Conservation (phyloP, 2,329 filamentous ascomycete genomes). For the Hawksworthiomyces lignivorus region DNA sequence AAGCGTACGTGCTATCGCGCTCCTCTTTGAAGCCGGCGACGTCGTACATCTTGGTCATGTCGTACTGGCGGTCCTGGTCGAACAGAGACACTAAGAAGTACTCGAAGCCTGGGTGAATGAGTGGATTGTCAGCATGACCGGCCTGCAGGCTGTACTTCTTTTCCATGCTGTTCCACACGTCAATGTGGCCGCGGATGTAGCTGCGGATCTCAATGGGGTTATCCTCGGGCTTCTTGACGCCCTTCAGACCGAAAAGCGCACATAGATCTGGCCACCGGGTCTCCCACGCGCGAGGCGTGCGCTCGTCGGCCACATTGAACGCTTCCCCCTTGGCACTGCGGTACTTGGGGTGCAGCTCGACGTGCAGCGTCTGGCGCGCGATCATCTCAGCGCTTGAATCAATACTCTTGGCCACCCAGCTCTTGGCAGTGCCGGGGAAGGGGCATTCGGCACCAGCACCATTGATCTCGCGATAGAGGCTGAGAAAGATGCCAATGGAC, state of each 20-base stretch:
- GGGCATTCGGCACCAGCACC: conserved; percentile 29
- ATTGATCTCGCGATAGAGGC: conserved; percentile 27
- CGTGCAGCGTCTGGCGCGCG: conserved; percentile 18
- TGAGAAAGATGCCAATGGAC: conserved; percentile 29
- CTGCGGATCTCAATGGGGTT: conserved; percentile 24
- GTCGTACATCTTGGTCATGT: conserved; percentile 34
- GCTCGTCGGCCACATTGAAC: conserved; percentile 19
- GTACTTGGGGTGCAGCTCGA: conserved; percentile 11
- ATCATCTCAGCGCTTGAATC: conserved; percentile 33
- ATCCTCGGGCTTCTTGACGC: conserved; percentile 19
- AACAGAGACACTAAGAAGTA: conserved; percentile 34
- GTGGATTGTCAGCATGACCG: conserved; percentile 29
- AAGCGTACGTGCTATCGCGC: conserved; percentile 27
- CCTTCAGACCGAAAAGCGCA: conserved; percentile 18
- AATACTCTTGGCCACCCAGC: conserved; percentile 29
- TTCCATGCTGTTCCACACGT: conserved; percentile 25
- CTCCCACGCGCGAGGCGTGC: conserved; percentile 15
- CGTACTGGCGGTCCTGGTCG: conserved; percentile 36
- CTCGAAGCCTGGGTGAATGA: conserved; percentile 30
- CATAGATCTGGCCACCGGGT: conserved; percentile 20
- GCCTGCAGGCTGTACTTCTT: conserved; percentile 27
- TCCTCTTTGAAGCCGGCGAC: conserved; percentile 33
- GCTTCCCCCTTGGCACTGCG: conserved; percentile 16
- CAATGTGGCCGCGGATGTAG: conserved; percentile 26
- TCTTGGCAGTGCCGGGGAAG: conserved; percentile 29